phyloP scores from a whole-genome alignment of 23 red algal genomes.

The Pyropia yezoensis region DNA sequence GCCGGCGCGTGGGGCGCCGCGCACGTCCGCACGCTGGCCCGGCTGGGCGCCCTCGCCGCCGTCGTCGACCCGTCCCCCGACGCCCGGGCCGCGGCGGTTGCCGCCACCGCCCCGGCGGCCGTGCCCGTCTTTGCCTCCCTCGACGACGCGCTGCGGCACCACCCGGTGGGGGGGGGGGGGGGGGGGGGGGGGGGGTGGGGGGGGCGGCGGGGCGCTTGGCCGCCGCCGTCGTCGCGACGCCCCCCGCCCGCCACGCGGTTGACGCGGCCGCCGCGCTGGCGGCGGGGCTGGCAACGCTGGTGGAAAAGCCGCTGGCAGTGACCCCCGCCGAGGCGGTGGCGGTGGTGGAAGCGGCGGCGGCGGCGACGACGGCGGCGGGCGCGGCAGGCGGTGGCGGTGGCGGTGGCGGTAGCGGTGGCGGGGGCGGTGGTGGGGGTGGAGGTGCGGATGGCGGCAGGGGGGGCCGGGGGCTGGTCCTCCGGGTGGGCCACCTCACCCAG shows the following conservation, averaged over 20 bases:
- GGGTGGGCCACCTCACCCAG: slow-evolving; percentile 52
- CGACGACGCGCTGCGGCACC: neutral
- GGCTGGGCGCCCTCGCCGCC: slow-evolving; percentile 3
- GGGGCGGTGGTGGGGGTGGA: neutral
- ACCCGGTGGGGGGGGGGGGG: too few relatives aligned
- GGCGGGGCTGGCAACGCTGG: slow-evolving; percentile 14
- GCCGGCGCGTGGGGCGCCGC: slow-evolving; percentile 35
- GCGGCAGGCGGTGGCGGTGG: too few relatives aligned
- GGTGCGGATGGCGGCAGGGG: neutral
- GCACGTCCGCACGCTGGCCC: neutral
- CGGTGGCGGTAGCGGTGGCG: neutral
- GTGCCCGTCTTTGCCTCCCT: neutral
- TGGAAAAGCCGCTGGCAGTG: slow-evolving; percentile 65
- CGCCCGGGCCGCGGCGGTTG: neutral
- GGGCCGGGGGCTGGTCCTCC: slow-evolving; percentile 4
- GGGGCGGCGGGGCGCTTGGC: neutral
- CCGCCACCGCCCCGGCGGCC: neutral
- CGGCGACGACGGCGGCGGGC: neutral
- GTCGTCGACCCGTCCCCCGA: slow-evolving; percentile 18
- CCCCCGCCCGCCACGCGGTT: slow-evolving; percentile 18
- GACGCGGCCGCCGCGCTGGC: slow-evolving; percentile 16
- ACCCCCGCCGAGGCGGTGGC: slow-evolving; percentile 6
- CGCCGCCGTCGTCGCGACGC: slow-evolving; percentile 49
- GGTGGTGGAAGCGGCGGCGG: slow-evolving; percentile 3
- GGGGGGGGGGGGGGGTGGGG: too few relatives aligned